phyloP scores from a whole-genome alignment of 257 asterid genomes.

The Salvia rosmarinus region DNA sequence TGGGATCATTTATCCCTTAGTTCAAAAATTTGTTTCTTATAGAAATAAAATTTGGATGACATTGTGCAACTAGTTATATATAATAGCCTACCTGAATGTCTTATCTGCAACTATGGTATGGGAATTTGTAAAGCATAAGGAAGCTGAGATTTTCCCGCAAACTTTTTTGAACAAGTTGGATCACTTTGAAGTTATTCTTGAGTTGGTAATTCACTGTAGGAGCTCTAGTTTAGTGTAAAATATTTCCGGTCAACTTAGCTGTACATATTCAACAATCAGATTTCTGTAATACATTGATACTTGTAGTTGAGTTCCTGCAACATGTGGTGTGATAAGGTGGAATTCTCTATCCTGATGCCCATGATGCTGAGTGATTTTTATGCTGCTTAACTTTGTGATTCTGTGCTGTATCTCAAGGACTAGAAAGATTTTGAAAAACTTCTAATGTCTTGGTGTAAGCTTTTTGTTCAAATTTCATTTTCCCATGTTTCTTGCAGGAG shows the following conservation, averaged over 20 bases:
- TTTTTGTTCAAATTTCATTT: slow-evolving; percentile 24
- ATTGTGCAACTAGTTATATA: too few relatives aligned
- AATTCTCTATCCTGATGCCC: slow-evolving; percentile 15
- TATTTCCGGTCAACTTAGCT: background rate
- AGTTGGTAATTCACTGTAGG: background rate
- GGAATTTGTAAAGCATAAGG: slow-evolving; percentile 1
- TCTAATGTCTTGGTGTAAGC: background rate
- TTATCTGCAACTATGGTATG: background rate
- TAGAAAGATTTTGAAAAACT: background rate
- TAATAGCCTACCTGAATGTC: too few relatives aligned
- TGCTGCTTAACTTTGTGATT: slow-evolving; percentile 16
- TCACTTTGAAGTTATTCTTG: slow-evolving; percentile 1
- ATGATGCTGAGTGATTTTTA: background rate
- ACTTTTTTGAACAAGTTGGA: background rate
- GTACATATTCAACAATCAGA: too few relatives aligned
- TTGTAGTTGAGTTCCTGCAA: slow-evolving; percentile 9
- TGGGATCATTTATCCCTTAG: too few relatives aligned
- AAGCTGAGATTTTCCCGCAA: background rate
- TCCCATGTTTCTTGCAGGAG: slow-evolving; percentile 56
- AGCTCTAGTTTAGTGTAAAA: background rate
- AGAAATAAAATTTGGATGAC: too few relatives aligned
- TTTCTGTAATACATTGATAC: background rate
- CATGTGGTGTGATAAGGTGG: background rate
- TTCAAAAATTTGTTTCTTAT: too few relatives aligned
- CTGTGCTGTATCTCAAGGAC: background rate